Base-by-base conservation (phyloP, 306 rosid genomes). In the Parietaria judaica region DNA sequence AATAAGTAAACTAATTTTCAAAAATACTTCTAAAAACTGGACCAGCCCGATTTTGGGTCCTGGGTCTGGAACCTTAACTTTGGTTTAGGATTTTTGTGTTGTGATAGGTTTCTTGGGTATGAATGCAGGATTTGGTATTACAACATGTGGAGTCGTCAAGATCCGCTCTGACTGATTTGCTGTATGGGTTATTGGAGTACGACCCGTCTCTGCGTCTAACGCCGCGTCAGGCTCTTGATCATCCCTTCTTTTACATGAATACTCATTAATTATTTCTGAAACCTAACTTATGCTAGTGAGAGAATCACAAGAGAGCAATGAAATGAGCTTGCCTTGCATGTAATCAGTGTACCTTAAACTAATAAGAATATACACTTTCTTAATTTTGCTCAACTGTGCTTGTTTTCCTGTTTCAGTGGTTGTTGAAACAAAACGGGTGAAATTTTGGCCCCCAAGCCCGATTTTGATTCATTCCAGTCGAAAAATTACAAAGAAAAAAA, bases 141-240 rank as follows among this genome's bases (percentile, higher is more conserved):
- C 71, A 68, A 12, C 69, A 66, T 23, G 73, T 67, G 56, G 88
- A 76, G 45, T 74, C 81, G 14, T 70, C 90, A 13, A 87, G 81
- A 67, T 61, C 75, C 4, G 56, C 12, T 23, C 66, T 86, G 12
- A 66, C 74, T 17, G 82, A 87, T 64, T 67, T 90, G 70, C 74
- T 90, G 63, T 71, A 66, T 56, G 94, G 87, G 35, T 76, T 90
- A 63, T 66, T 90, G 76, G 74, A 67, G 36, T 90, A 75, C 50
- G 94, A 90, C 62, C 95, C 97, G 0, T 51, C 74, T 13, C 79
- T 84, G 64, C 88, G 97, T 17, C 72, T 88, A 38, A 83, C 89
- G 0, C 95, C 97, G 47, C 77, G 74, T 10, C 79, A 87, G 77
- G 95, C 97, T 31, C 95, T 90, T 35, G 76, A 78, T 64, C 97